A percentile compares a stretch with the other conserved stretches of the same genome.
These are phyloP conservation scores for Canavalia ensiformis DNA, from an alignment of 306 rosid species.

Conservation along the genomic window DNA sequence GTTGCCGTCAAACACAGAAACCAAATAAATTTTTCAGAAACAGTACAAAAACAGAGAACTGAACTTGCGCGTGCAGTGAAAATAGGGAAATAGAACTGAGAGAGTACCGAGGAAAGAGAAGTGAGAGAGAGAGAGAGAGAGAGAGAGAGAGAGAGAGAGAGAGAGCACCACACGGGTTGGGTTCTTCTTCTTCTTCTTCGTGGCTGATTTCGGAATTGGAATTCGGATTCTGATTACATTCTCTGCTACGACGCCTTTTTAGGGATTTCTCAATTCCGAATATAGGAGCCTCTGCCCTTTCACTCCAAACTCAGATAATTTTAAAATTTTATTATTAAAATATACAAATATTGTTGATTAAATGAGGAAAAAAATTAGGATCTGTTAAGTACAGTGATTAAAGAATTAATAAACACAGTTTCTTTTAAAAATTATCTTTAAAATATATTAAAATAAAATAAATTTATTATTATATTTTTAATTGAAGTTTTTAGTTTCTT, in stretches of 20 bases:
- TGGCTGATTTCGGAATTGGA: constrained; percentile 27
- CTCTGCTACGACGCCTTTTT: neutral
- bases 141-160: constrained; percentile 3
- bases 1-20: constrained; percentile 17
- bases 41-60: constrained; percentile 7
- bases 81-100: constrained; percentile 7
- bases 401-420: too few relatives aligned
- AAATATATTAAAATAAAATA: too few relatives aligned
- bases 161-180: constrained; percentile 6
- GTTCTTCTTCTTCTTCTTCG: neutral
- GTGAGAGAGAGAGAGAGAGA: neutral
- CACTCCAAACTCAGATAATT: too few relatives aligned
- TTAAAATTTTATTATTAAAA: too few relatives aligned
- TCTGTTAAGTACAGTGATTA: too few relatives aligned
- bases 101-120: constrained; percentile 39
- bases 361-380: too few relatives aligned
- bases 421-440: too few relatives aligned
- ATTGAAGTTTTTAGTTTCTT: too few relatives aligned
- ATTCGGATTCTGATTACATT: constrained; percentile 20
- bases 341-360: too few relatives aligned
- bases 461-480: too few relatives aligned
- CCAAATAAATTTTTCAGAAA: neutral
- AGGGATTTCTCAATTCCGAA: constrained; percentile 29
- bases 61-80: constrained; percentile 28
- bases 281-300: neutral